Percentiles rank a stretch among this genome's conserved stretches.
Evolutionary conservation across 2,329 filamentous ascomycete genomes (phyloP).

Genomic region (Fusarium guadeloupense): DNA sequence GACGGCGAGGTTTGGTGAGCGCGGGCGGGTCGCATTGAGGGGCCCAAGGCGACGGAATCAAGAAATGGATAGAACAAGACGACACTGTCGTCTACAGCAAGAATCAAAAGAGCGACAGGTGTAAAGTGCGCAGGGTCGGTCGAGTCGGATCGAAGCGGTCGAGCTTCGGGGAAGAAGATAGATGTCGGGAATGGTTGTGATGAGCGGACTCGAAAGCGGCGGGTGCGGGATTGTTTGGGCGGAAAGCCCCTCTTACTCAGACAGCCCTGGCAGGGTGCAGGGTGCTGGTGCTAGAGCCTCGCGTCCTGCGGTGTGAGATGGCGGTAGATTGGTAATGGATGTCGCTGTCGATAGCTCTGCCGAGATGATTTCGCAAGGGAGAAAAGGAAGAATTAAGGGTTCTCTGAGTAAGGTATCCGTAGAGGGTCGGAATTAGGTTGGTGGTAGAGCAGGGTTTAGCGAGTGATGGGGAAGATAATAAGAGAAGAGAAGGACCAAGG

Average conservation of each 20-base stretch:
- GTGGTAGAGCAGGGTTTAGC: constrained; percentile 29
- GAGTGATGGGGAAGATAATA: constrained; percentile 21
- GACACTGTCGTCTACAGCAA: constrained; percentile 9
- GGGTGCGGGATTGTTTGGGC: constrained; percentile 34
- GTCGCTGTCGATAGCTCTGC: neutral
- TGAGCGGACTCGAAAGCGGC: constrained; percentile 40
- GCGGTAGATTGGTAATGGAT: neutral
- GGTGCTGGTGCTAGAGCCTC: constrained; percentile 5
- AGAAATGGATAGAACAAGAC: constrained; percentile 6
- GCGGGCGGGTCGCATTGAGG: constrained; percentile 42
- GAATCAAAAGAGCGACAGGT: constrained; percentile 24
- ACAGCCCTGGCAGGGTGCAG: constrained; percentile 5
- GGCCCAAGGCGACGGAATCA: constrained; percentile 19
- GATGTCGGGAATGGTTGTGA: constrained; percentile 29
- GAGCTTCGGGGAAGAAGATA: constrained; percentile 37
- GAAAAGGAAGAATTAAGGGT: neutral
- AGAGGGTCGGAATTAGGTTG: constrained; percentile 11
- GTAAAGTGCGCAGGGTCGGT: constrained; percentile 25
- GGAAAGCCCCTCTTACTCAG: constrained; percentile 33
- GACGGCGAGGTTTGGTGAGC: constrained; percentile 34
- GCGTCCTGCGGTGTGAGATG: constrained; percentile 6
- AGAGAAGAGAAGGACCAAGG: constrained; percentile 8
- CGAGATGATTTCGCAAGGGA: neutral
- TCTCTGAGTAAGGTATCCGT: too few relatives aligned
- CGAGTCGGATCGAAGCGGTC: constrained; percentile 28